A percentile compares a stretch with the other conserved stretches of the same genome.
These are phyloP conservation scores for Penicillium canariense DNA, from an alignment of 495 filamentous ascomycete genomes.

Conservation along the genomic window DNA sequence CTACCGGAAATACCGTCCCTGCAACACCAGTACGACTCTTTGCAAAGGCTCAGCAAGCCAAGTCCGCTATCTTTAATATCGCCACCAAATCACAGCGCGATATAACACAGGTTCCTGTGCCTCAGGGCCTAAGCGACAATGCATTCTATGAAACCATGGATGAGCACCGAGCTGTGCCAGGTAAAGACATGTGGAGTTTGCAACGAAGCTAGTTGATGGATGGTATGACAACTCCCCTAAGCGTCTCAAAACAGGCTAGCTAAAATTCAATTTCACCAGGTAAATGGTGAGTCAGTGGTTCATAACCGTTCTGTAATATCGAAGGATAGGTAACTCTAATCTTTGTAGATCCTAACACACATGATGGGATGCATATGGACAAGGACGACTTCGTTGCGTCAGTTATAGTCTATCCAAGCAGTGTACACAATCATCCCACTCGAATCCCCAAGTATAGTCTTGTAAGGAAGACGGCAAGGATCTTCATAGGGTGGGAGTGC, in stretches of 20 bases:
- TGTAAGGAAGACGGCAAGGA: background rate
- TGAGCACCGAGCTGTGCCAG: conserved; percentile 1
- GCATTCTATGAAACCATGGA: conserved; percentile 7
- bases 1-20: background rate
- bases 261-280: background rate
- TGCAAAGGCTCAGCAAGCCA: conserved; percentile 8
- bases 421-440: background rate
- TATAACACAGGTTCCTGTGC: conserved; percentile 7
- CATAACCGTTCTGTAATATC: too few relatives aligned
- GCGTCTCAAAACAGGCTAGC: background rate
- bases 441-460: background rate
- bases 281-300: conserved; percentile 15
- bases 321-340: too few relatives aligned
- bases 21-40: conserved; percentile 9
- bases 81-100: conserved; percentile 9
- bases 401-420: conserved; percentile 10
- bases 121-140: conserved; percentile 4
- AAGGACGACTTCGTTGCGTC: conserved; percentile 13
- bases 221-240: conserved; percentile 2
- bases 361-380: conserved; percentile 15
- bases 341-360: conserved; percentile 15
- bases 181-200: conserved; percentile 13
- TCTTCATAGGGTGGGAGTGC: background rate
- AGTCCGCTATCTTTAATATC: conserved; percentile 7
- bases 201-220: conserved; percentile 13